A percentile compares a stretch with the other conserved stretches of the same genome.
phyloP scores from a whole-genome alignment of 176 grass and related monocot species.

The Chrysopogon serrulatus region DNA sequence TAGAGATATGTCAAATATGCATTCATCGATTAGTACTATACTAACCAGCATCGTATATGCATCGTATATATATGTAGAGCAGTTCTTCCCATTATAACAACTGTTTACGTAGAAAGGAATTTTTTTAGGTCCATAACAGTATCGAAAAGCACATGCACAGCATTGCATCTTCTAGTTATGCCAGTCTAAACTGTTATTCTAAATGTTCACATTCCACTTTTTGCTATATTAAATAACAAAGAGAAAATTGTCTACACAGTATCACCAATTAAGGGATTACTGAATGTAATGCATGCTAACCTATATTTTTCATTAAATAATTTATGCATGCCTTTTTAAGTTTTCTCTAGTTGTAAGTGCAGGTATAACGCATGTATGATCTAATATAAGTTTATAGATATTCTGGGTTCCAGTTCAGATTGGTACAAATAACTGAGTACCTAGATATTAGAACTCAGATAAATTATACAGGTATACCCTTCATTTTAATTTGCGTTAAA shows the following conservation, averaged over 20 bases:
- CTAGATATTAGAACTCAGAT: background rate
- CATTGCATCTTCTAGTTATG: background rate
- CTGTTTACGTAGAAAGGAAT: background rate
- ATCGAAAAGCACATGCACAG: background rate
- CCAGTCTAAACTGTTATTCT: background rate
- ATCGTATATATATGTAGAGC: background rate
- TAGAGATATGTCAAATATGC: background rate
- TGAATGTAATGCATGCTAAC: background rate
- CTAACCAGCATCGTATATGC: background rate
- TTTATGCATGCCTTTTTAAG: background rate
- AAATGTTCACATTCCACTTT: no score
- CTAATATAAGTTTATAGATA: background rate
- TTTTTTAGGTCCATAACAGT: background rate
- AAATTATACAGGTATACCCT: background rate
- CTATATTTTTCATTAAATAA: background rate
- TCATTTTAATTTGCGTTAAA: background rate
- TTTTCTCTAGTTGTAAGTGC: background rate
- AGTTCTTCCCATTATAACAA: background rate
- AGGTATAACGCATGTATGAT: background rate
- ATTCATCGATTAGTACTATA: background rate
- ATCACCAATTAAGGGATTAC: background rate
- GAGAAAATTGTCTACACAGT: background rate
- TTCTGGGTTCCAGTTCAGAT: background rate
- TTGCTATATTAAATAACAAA: background rate
- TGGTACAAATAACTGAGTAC: background rate